These are phyloP conservation scores for Hypoxylon sp. DNA, from an alignment of 2,329 filamentous ascomycete species.

Conservation along the genomic window DNA sequence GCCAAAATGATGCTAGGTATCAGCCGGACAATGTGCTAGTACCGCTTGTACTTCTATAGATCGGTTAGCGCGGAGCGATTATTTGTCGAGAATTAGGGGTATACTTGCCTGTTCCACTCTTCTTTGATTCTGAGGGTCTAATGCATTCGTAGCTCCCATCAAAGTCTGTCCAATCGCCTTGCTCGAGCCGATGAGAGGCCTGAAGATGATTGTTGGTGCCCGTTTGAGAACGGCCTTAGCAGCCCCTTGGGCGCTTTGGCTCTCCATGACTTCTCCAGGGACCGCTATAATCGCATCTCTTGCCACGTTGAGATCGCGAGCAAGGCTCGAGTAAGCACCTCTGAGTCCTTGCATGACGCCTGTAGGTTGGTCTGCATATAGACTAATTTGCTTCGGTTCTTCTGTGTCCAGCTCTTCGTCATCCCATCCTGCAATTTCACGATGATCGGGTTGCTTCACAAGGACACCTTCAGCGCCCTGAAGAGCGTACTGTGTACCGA, in stretches of 20 bases:
- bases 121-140: constrained; percentile 85
- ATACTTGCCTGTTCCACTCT: constrained; percentile 90
- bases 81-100: background rate
- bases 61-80: constrained; percentile 26
- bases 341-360: constrained; percentile 88
- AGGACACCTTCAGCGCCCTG: constrained; percentile 89
- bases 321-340: constrained; percentile 84
- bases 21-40: constrained; percentile 32
- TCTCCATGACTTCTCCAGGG: constrained; percentile 90
- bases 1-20: constrained; percentile 20
- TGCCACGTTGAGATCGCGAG: constrained; percentile 87
- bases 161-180: constrained; percentile 91
- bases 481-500: constrained; percentile 93
- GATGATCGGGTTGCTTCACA: constrained; percentile 57
- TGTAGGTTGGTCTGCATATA: constrained; percentile 94
- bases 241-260: constrained; percentile 82
- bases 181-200: constrained; percentile 90
- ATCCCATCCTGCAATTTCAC: constrained; percentile 62
- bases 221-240: constrained; percentile 82
- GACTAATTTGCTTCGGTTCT: constrained; percentile 82
- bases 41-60: constrained; percentile 45
- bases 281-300: constrained; percentile 95
- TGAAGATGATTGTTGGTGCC: constrained; percentile 92
- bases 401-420: constrained; percentile 75
- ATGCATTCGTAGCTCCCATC: constrained; percentile 89